These are phyloP conservation scores for Metschnikowia rubicola DNA, from an alignment of 805 yeast species.

Conservation along the genomic window DNA sequence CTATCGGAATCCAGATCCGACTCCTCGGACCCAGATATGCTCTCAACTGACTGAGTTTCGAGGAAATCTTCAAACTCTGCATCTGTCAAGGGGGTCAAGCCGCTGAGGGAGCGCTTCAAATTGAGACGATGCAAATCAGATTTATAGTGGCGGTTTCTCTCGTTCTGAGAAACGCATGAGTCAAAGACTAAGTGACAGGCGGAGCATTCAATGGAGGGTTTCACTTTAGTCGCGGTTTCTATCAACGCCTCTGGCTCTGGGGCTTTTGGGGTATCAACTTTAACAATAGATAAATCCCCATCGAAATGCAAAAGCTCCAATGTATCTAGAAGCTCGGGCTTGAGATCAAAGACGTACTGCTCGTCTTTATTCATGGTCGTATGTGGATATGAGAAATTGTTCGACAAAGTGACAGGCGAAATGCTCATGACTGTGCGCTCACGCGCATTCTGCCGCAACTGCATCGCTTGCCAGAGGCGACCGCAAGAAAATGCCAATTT, in stretches of 20 bases:
- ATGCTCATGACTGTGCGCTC: neutral
- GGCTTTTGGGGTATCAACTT: conserved; percentile 2
- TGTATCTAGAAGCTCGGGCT: conserved; percentile 1
- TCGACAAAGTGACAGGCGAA: neutral
- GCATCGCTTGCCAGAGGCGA: too few species aligned
- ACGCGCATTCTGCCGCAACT: too few species aligned
- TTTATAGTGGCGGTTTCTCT: conserved; percentile 46
- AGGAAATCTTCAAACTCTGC: conserved; percentile 55
- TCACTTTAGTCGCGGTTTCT: conserved; percentile 12
- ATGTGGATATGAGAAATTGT: neutral
- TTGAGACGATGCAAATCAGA: conserved; percentile 60
- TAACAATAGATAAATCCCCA: conserved; percentile 8
- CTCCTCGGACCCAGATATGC: conserved; percentile 55
- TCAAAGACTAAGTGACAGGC: conserved; percentile 16
- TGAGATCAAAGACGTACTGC: conserved; percentile 11
- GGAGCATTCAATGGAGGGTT: conserved; percentile 14
- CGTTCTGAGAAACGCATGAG: conserved; percentile 6
- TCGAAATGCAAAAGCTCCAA: conserved; percentile 15
- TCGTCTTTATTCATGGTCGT: conserved; percentile 6
- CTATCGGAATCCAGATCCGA: conserved; percentile 33
- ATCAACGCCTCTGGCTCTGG: neutral
- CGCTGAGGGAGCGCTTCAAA: conserved; percentile 48
- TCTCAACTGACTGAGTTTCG: conserved; percentile 48
- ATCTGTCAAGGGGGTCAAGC: conserved; percentile 47
- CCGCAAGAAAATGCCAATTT: too few species aligned